A percentile compares a stretch with the other conserved stretches of the same genome.
Conservation (phyloP, 169 alveolate species). For the Plasmodium inui region DNA sequence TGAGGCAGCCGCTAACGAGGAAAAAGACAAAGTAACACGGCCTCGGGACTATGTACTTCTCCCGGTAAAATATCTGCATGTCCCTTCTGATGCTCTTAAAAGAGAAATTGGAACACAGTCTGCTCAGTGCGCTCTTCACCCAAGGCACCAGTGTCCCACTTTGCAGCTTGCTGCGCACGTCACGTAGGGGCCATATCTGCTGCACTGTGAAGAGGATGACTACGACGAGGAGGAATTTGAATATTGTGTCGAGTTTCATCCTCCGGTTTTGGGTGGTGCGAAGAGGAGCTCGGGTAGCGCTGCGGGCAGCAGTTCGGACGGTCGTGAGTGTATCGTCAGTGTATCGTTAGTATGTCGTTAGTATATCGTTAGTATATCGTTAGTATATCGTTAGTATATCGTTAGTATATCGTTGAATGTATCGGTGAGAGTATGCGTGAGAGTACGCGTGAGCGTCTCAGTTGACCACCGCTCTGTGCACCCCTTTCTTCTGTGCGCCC, state of each 20-base stretch:
- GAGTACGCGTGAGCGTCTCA: background rate
- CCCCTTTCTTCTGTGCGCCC: background rate
- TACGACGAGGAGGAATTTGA: conserved; percentile 12
- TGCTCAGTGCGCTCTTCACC: background rate
- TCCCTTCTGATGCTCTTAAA: conserved; percentile 4
- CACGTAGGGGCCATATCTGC: conserved; percentile 34
- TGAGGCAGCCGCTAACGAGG: conserved; percentile 42
- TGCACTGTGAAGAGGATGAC: conserved; percentile 30
- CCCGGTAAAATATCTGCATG: conserved; percentile 7
- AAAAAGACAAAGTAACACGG: conserved; percentile 18
- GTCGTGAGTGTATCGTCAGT: background rate
- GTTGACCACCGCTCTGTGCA: background rate
- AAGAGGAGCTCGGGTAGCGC: background rate
- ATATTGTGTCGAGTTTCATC: conserved; percentile 51
- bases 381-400: too few species aligned
- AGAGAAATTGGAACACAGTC: background rate
- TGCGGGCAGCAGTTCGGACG: background rate
- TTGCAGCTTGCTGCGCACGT: background rate
- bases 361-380: too few species aligned
- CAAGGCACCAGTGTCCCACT: background rate
- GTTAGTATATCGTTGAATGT: too few species aligned
- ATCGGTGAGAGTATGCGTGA: too few species aligned
- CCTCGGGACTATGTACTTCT: background rate
- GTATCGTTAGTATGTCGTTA: too few species aligned
- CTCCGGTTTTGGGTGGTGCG: background rate